These are phyloP conservation scores for Kodamaea sagamina DNA, from an alignment of 805 yeast species.

Conservation along the genomic window DNA sequence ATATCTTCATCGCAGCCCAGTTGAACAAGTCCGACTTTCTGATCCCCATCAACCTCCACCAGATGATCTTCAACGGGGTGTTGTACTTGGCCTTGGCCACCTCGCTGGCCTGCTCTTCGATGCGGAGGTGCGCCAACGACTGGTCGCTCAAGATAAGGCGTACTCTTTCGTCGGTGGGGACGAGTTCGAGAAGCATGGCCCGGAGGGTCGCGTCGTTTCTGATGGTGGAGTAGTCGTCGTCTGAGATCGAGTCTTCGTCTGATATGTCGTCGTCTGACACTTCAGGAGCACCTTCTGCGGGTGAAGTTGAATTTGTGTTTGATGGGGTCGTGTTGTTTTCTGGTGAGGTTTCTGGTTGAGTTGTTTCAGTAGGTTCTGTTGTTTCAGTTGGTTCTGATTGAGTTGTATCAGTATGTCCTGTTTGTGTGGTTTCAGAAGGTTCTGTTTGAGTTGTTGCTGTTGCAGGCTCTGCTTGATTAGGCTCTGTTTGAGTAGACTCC, in stretches of 20 bases:
- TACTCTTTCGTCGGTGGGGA: slow-evolving; percentile 46
- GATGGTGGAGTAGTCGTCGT: slow-evolving; percentile 14
- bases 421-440: background rate
- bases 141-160: slow-evolving; percentile 41
- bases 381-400: background rate
- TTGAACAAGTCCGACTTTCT: slow-evolving; percentile 48
- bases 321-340: too few relatives aligned
- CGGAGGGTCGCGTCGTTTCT: slow-evolving; percentile 40
- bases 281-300: background rate
- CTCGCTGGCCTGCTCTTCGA: slow-evolving; percentile 48
- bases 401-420: too few relatives aligned
- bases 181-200: slow-evolving; percentile 39
- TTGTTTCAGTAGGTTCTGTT: too few relatives aligned
- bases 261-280: background rate
- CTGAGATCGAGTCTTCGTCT: slow-evolving; percentile 2
- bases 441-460: background rate
- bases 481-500: too few relatives aligned
- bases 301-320: background rate
- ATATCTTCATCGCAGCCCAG: slow-evolving; percentile 48
- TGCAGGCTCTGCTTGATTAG: background rate
- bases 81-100: slow-evolving; percentile 38
- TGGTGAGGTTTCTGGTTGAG: background rate
- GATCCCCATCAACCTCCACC: slow-evolving; percentile 63
- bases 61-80: slow-evolving; percentile 32
- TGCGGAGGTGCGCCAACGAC: slow-evolving; percentile 32